These are phyloP conservation scores for Myriosclerotinia curreyana DNA, from an alignment of 2,329 filamentous ascomycete species.

Conservation along the genomic window DNA sequence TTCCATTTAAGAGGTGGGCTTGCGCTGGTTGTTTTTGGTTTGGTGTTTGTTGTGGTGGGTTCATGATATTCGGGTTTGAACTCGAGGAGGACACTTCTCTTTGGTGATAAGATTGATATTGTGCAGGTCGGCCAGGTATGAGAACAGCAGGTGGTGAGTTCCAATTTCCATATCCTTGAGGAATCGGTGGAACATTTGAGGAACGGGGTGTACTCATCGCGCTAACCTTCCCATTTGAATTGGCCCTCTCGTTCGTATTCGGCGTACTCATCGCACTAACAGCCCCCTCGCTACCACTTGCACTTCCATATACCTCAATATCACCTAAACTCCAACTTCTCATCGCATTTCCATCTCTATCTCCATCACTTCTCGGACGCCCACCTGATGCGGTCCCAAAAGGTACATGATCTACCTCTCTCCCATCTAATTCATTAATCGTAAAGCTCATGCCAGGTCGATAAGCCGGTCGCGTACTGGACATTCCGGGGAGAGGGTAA, in stretches of 20 bases:
- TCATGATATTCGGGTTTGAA: not conserved
- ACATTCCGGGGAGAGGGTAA: constrained; percentile 1
- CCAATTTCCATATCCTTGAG: not conserved
- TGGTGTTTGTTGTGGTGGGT: not conserved
- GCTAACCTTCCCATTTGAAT: not conserved
- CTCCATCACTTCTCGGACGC: too few relatives aligned
- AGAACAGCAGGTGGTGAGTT: not conserved
- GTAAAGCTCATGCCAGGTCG: not conserved
- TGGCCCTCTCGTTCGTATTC: not conserved
- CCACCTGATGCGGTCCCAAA: not conserved
- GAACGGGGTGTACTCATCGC: not conserved
- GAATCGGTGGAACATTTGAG: not conserved
- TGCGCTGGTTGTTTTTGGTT: not conserved
- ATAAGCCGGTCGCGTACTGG: not conserved
- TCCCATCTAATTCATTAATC: constrained; percentile 14
- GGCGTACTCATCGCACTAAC: constrained; percentile 7
- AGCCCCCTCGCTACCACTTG: not conserved
- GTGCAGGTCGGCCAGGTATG: not conserved
- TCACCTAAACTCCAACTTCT: not conserved
- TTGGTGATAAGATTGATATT: not conserved
- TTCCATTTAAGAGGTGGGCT: not conserved
- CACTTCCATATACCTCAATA: not conserved
- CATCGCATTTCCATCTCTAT: not conserved
- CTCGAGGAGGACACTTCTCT: not conserved
- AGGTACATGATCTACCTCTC: not conserved